A percentile compares a stretch with the other conserved stretches of the same genome.
Evolutionary conservation across 164 flowering plant genomes (phyloP).

Genomic region (Kalanchoe fedtschenkoi): DNA sequence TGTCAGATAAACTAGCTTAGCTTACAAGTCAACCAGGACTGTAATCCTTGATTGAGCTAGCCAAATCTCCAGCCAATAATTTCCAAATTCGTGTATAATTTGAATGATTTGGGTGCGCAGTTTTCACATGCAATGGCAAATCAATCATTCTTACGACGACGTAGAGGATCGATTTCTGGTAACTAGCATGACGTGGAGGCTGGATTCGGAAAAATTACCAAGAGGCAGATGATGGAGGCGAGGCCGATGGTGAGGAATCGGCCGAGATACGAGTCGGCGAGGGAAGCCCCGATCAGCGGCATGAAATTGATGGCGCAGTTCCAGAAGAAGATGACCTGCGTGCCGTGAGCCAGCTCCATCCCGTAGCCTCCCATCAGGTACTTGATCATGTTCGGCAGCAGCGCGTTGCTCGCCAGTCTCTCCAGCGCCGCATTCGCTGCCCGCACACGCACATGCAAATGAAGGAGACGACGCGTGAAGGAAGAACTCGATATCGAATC

Average conservation of each 20-base stretch:
- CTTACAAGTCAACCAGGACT: too few species aligned
- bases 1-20: too few species aligned
- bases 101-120: too few species aligned
- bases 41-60: too few species aligned
- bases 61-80: too few species aligned
- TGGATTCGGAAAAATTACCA: slow-evolving; percentile 32
- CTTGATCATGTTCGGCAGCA: slow-evolving; percentile 51
- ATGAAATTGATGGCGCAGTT: slow-evolving; percentile 42
- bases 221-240: slow-evolving; percentile 39
- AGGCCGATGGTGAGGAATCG: slow-evolving; percentile 47
- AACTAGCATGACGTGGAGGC: too few species aligned
- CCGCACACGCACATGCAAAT: not conserved
- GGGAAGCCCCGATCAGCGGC: slow-evolving; percentile 50
- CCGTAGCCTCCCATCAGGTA: slow-evolving; percentile 40
- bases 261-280: slow-evolving; percentile 64
- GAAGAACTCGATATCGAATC: not conserved
- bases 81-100: too few species aligned
- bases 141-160: too few species aligned
- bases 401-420: slow-evolving; percentile 52
- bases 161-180: too few species aligned
- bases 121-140: too few species aligned
- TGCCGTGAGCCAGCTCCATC: slow-evolving; percentile 28
- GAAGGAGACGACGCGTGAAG: not conserved
- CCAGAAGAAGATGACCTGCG: slow-evolving; percentile 42
- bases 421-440: slow-evolving; percentile 64